Conservation (phyloP, 176 grass and related monocot genomes). For the Avena insularis region DNA sequence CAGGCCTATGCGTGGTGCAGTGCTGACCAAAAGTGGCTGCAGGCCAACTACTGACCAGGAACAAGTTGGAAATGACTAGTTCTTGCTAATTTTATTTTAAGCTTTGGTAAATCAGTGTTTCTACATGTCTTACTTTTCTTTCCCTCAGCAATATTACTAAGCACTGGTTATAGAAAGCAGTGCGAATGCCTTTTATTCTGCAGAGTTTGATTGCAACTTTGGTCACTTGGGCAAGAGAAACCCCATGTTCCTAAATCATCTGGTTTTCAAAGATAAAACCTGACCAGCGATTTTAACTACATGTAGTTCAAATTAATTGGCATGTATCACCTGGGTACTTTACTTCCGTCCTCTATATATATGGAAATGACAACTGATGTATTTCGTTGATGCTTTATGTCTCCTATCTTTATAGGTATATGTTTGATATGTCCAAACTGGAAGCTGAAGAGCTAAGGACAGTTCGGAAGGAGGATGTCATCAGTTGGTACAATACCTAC, state of each 20-base stretch:
- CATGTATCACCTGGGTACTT: background rate
- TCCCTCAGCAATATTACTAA: background rate
- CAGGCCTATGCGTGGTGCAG: background rate
- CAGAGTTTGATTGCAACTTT: constrained; percentile 2
- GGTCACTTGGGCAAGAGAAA: background rate
- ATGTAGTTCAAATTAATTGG: background rate
- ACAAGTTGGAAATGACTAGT: constrained; percentile 10
- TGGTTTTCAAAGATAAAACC: constrained; percentile 6
- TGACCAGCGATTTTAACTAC: background rate
- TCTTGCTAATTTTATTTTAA: background rate
- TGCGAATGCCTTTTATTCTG: background rate
- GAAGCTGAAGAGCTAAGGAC: constrained; percentile 92
- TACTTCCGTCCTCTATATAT: background rate
- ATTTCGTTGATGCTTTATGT: background rate
- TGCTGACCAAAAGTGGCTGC: background rate
- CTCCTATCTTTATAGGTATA: constrained; percentile 53
- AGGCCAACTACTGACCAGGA: background rate
- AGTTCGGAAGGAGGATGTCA: constrained; percentile 80
- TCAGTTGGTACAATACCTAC: constrained; percentile 80
- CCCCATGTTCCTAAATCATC: background rate
- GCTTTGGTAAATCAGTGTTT: constrained; percentile 3
- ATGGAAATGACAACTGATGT: background rate
- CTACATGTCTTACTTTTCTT: background rate
- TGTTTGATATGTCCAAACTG: constrained; percentile 85
- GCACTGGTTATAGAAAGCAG: constrained; percentile 5